Evolutionary conservation across 345 rosid genomes (phyloP), one percentile per base, ranked within the genome.

Genomic region (Citrus trifoliata): DNA sequence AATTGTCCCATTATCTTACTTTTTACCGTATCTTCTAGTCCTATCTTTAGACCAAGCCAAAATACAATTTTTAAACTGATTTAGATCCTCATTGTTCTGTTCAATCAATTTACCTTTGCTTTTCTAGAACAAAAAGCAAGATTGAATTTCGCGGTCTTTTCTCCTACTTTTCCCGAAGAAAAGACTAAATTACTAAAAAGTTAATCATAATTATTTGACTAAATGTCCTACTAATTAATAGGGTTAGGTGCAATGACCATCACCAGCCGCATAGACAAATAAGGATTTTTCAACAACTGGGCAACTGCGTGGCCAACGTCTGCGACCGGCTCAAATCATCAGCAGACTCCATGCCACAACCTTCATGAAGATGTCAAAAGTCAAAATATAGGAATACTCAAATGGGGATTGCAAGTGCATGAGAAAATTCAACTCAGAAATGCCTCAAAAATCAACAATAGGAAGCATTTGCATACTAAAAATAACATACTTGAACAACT

Each of bases 181-280:
- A 6, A 30, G 48, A 18, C 61, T 46, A 46, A 46, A 46, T 46
- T 46, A 13, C 51, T 46, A 46, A 53, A 51, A 53, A 53, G 58
- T 5, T 18, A 16, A 2, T 22, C 22, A 53, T 5, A 48, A 70
- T 14, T 28, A 14, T 40, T 69, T 74, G 76, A 67, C 63, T 30
- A 24, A 33, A 46, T 67, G 46, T 10, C 58, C 24, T 19, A 40
- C 65, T 21, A 73, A 42, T 21, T 37, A 75, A 80, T 42, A 7
- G 27, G 13, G 73, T 75, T 80, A 28, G 83, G 81, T 77, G 81
- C 55, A 70, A n/a, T 33, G 33, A 30, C 69, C 79, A 35, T 69
- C 66, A 78, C 70, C 79, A 18, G 22, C 79, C 79, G 58, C 55
- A 79, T 46, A 56, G 70, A 14, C 6, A 68, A 72, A 25, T 10